Percentiles rank a stretch among this genome's conserved stretches.
These are phyloP conservation scores for Neonectria coccinea DNA, from an alignment of 2,329 filamentous ascomycete genomes.

Conservation along the genomic window DNA sequence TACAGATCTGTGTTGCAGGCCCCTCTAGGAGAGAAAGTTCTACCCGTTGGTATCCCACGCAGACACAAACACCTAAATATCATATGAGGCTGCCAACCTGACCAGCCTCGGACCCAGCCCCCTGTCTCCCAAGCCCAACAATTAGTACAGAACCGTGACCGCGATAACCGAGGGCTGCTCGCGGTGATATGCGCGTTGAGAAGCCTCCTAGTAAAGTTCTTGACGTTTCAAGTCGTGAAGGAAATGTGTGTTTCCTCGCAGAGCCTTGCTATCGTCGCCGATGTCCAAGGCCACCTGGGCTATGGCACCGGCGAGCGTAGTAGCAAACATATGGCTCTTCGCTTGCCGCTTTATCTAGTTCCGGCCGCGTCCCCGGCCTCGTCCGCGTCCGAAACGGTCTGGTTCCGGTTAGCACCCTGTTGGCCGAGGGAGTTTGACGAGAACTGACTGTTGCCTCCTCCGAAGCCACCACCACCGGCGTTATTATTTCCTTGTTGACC, in stretches of 20 bases:
- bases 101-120: slow-evolving; percentile 1
- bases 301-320: not conserved
- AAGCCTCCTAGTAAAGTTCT: not conserved
- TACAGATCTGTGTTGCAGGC: not conserved
- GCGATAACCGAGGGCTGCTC: not conserved
- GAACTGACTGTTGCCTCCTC: slow-evolving; percentile 8
- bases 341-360: not conserved
- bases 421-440: not conserved
- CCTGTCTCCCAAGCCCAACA: not conserved
- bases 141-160: slow-evolving; percentile 13
- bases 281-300: slow-evolving; percentile 8
- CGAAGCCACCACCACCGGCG: not conserved
- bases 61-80: slow-evolving; percentile 3
- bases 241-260: not conserved
- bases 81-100: slow-evolving; percentile 3
- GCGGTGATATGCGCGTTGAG: not conserved
- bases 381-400: slow-evolving; percentile 6
- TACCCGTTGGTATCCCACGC: not conserved
- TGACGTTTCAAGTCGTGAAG: not conserved
- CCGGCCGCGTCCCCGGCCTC: slow-evolving; percentile 13
- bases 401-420: slow-evolving; percentile 7
- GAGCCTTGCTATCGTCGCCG: not conserved
- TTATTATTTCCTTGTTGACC: not conserved
- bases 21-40: not conserved
- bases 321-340: not conserved